Evolutionary conservation across 192 early-diverging fungal species (phyloP), one percentile per base, ranked within the genome.

Genomic region (Pilobolus umbonatus): DNA sequence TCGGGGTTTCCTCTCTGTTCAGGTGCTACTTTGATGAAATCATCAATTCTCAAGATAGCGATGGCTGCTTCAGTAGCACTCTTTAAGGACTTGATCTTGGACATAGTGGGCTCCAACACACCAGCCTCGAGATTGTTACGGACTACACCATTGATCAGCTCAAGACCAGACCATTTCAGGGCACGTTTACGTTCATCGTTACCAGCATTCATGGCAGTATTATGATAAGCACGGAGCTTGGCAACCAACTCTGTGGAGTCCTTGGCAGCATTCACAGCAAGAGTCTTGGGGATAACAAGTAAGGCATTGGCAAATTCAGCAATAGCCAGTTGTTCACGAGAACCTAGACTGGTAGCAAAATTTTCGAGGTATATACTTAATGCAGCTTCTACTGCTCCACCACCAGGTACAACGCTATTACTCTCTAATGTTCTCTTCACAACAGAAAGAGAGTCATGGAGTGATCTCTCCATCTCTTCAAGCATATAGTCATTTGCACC

Each of bases 401-500:
- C 95, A 65, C 97, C 97, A 34, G 97, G 97, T 35, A 99, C 97
- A 29, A 97, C 93, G 28, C 85, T 84, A 38, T 93, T 92, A 55
- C 89, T 92, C 72, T 99, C 97, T 47, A 99, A 75, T 5, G 95
- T 96, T 24, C 97, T 81, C 85, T 98, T 98, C 47, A 99, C 94
- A 14, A 93, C 93, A 65, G 91, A 94, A 61, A 99, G 63, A 38
- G 86, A 80, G 77, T 99, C 97, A 66, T 99, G 97, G 57, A 99
- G 65, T 22, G 93, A 90, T 48, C 97, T 82, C 73, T 99, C 97
- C 95, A 99, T 98, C 77, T 99, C 97, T 57, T 99, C 97, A 47
- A 99, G 78, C 95, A 98, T 96, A 64, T 88, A 99, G 68, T 99
- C 97, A 72, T 98, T 99, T 45, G 97, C 95, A 28, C 97, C 97